A percentile compares a stretch with the other conserved stretches of the same genome.
These are phyloP conservation scores for Pseudonectria foliicola DNA, from an alignment of 2,329 filamentous ascomycete genomes.

Conservation along the genomic window DNA sequence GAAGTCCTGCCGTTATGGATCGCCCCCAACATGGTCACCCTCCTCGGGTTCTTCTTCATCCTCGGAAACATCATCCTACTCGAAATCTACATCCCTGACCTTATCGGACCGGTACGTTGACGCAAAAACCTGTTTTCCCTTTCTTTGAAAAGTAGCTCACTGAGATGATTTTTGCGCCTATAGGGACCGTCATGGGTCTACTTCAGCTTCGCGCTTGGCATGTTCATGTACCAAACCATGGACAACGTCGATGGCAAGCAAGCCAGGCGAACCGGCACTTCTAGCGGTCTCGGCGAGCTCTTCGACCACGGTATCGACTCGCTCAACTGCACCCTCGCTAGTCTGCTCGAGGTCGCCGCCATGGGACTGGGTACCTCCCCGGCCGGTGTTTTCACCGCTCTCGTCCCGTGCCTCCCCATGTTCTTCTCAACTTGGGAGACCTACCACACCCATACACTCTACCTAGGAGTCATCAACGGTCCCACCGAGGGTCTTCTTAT, in stretches of 20 bases:
- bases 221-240: constrained; percentile 99
- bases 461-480: constrained; percentile 93
- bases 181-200: constrained; percentile 87
- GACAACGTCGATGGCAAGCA: constrained; percentile 99
- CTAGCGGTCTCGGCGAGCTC: constrained; percentile 87
- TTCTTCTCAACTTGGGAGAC: constrained; percentile 99
- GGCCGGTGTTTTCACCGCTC: constrained; percentile 81
- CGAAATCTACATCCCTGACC: constrained; percentile 77
- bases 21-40: constrained; percentile 94
- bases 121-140: not conserved
- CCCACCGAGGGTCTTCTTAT: constrained; percentile 93
- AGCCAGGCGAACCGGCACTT: constrained; percentile 87
- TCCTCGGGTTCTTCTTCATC: constrained; percentile 92
- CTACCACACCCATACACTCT: constrained; percentile 95
- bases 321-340: constrained; percentile 90
- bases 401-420: constrained; percentile 91
- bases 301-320: constrained; percentile 99
- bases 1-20: constrained; percentile 91
- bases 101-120: constrained; percentile 72
- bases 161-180: constrained; percentile 6
- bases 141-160: not conserved
- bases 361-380: constrained; percentile 84
- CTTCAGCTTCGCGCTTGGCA: constrained; percentile 87
- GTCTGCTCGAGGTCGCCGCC: constrained; percentile 82
- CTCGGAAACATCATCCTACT: constrained; percentile 70